A percentile compares a stretch with the other conserved stretches of the same genome.
Evolutionary conservation across 768 basidiomycete genomes (phyloP).

Genomic region (Amanita inopinata): DNA sequence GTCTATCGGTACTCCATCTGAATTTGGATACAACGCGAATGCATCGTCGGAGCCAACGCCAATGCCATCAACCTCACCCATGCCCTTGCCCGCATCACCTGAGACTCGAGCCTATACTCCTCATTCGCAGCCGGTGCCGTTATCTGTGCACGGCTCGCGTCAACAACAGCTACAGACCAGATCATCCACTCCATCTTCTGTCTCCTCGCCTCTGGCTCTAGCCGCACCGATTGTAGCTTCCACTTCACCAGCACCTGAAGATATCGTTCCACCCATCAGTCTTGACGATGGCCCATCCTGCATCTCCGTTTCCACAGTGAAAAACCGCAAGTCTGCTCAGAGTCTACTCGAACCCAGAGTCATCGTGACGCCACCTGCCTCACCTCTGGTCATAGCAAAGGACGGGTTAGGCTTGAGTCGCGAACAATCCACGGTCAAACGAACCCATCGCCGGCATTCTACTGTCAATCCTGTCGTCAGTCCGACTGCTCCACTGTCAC

Average conservation of each 20-base stretch:
- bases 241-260: conserved; percentile 36
- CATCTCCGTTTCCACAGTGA: conserved; percentile 31
- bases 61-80: conserved; percentile 46
- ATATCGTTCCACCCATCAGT: conserved; percentile 54
- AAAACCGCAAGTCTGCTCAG: conserved; percentile 55
- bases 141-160: conserved; percentile 19
- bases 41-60: conserved; percentile 61
- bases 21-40: conserved; percentile 17
- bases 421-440: conserved; percentile 37
- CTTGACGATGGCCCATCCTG: conserved; percentile 41
- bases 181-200: conserved; percentile 82
- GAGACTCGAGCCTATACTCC: conserved; percentile 20
- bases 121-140: conserved; percentile 16
- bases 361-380: conserved; percentile 66
- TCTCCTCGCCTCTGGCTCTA: conserved; percentile 79
- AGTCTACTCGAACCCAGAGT: conserved; percentile 59
- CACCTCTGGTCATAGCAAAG: conserved; percentile 47
- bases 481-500: conserved; percentile 70
- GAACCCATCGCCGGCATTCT: conserved; percentile 63
- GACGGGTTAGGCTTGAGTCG: conserved; percentile 30
- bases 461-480: conserved; percentile 54
- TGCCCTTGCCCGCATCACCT: conserved; percentile 20
- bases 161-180: conserved; percentile 57
- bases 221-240: conserved; percentile 79
- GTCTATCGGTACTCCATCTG: conserved; percentile 9